Evolutionary conservation across 2,329 filamentous ascomycete genomes (phyloP), one percentile per base, ranked within the genome.

Genomic region (Cladobotryum mycophilum): DNA sequence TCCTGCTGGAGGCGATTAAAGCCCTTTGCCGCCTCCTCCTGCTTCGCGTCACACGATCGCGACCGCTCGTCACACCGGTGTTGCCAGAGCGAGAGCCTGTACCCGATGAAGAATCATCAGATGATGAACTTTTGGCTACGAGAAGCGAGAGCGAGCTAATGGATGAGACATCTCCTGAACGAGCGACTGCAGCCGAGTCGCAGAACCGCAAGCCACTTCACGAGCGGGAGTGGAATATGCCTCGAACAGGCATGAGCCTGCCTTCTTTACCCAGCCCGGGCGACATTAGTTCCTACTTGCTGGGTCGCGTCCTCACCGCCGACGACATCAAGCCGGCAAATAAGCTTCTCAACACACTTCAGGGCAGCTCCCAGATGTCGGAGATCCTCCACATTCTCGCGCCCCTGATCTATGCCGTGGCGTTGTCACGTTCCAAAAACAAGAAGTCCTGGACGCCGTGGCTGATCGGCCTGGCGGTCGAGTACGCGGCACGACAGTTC

Each of bases 251-350:
- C 35, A 78, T 95, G 60, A 87, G 83, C 22, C 78, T 99, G 43
- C 92, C 93, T 1, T 86, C 83, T 43, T 76, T 99, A 14, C 93
- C 93, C 0, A 84, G 86, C 51, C 80, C 86, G 1, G 80, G 84
- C 47, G 89, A 96, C 60, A 91, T 96, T 53, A 89, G 88, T 46
- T 82, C 81, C 41, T 99, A 95, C 67, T 80, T 99, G 4, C 81
- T 95, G 20, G 85, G 86, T 34, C 91, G 95, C 58, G 92, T 97
- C 12, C 78, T 99, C 43, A 96, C 89, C 0, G 89, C 93, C 8
- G 93, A 99, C 70, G 93, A 97, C 65, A 93, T 99, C 73, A 96
- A 96, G 67, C 88, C 92, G 0, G 89, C 93, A 0, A 85, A 86
- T 35, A 85, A 87, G 48, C 79, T 99, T 6, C 76, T 97, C n/a